Percentiles rank a stretch among this genome's conserved stretches.
Evolutionary conservation across 169 alveolate genomes (phyloP).

Genomic region (Amoebophrya sp.): DNA sequence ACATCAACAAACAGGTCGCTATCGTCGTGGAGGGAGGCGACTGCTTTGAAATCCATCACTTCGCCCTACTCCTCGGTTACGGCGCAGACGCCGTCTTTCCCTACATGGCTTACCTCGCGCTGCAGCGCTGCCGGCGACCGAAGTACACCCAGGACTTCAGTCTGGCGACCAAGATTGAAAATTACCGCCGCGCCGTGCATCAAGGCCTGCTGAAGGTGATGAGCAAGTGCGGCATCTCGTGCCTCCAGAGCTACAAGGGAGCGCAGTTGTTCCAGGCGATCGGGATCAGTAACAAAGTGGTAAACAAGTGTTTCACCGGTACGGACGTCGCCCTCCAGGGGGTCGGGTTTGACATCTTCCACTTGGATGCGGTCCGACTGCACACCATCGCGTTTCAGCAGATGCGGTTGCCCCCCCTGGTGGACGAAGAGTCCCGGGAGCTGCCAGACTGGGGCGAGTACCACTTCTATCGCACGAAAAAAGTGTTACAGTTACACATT

Average conservation of each 20-base stretch:
- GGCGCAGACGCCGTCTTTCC: constrained; percentile 68
- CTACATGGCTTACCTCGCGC: constrained; percentile 55
- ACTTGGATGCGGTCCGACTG: constrained; percentile 46
- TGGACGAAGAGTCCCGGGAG: constrained; percentile 54
- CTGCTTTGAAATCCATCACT: constrained; percentile 43
- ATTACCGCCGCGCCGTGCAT: constrained; percentile 37
- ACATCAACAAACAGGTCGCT: too few species aligned
- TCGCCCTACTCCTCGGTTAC: constrained; percentile 55
- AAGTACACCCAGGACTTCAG: constrained; percentile 14
- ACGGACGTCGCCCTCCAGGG: constrained; percentile 25
- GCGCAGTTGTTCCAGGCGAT: constrained; percentile 48
- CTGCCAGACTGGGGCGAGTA: constrained; percentile 59
- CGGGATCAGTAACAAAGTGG: constrained; percentile 42
- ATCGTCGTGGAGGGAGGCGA: constrained; percentile 35
- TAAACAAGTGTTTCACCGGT: constrained; percentile 47
- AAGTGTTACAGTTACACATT: too few species aligned
- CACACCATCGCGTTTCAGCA: constrained; percentile 55
- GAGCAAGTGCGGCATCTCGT: constrained; percentile 62
- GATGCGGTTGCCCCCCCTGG: constrained; percentile 50
- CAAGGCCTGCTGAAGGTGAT: constrained; percentile 58
- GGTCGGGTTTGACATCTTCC: constrained; percentile 28
- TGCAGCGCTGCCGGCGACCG: constrained; percentile 24
- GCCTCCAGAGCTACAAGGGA: constrained; percentile 60
- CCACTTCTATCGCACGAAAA: constrained; percentile 54
- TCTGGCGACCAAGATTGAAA: constrained; percentile 49